Conservation (phyloP, 345 rosid species). For the Eucalyptus curtisii region DNA sequence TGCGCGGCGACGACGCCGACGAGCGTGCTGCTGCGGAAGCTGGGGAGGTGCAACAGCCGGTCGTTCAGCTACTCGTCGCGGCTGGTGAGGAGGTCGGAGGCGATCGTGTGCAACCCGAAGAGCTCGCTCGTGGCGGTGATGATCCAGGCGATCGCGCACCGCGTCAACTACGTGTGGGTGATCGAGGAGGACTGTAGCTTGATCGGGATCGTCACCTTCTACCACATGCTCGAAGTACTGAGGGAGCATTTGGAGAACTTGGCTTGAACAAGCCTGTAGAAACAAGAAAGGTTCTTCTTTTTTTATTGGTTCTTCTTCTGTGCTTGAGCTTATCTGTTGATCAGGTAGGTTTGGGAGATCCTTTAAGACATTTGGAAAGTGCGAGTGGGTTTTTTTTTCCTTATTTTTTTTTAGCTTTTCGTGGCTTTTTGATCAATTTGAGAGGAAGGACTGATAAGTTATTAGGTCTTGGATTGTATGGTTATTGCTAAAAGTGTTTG, state of each 20-base stretch:
- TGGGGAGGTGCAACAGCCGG: slow-evolving; percentile 26
- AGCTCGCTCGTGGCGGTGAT: slow-evolving; percentile 87
- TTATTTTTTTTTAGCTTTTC: neutral
- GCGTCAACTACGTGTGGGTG: slow-evolving; percentile 84
- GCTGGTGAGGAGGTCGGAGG: slow-evolving; percentile 70
- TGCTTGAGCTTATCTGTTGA: neutral
- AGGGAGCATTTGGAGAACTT: slow-evolving; percentile 31
- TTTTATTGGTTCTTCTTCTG: neutral
- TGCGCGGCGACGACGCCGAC: slow-evolving; percentile 2
- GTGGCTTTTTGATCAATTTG: neutral
- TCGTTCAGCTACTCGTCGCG: slow-evolving; percentile 55
- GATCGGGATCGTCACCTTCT: slow-evolving; percentile 77
- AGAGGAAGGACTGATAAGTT: neutral
- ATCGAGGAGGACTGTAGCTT: slow-evolving; percentile 57
- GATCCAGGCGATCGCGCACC: slow-evolving; percentile 81
- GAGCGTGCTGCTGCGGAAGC: neutral
- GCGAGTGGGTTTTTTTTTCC: neutral
- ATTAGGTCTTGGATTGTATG: neutral
- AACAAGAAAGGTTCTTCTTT: neutral
- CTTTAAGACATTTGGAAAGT: neutral
- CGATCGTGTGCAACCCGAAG: slow-evolving; percentile 58
- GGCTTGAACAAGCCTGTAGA: neutral
- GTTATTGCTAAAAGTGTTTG: neutral
- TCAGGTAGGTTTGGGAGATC: neutral
- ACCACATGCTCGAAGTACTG: slow-evolving; percentile 49